These are phyloP conservation scores for Cytospora paraplurivora DNA, from an alignment of 2,329 filamentous ascomycete species.

Conservation along the genomic window DNA sequence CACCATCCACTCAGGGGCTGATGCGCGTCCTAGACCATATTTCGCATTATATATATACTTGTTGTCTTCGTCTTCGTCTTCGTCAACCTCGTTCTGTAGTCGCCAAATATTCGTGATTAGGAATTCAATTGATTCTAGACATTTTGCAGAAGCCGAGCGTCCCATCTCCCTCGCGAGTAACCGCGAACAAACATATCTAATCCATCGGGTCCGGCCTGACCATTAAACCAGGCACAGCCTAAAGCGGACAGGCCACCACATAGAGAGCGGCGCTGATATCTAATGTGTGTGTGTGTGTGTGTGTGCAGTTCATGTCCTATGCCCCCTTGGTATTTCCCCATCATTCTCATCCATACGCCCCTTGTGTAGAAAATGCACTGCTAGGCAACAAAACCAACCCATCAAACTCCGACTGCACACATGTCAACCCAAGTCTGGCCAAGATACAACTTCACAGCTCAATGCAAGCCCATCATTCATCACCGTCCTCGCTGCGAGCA, in stretches of 20 bases:
- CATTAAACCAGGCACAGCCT: neutral
- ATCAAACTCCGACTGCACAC: conserved; percentile 22
- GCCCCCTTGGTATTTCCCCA: conserved; percentile 29
- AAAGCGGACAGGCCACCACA: neutral
- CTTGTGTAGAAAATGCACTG: conserved; percentile 26
- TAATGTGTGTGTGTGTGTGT: conserved; percentile 3
- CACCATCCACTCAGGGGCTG: neutral
- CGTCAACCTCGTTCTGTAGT: neutral
- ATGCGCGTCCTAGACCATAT: neutral
- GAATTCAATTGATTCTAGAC: neutral
- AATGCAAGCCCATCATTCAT: conserved; percentile 18
- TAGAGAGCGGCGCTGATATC: conserved; percentile 9
- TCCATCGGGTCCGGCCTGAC: neutral
- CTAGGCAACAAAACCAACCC: conserved; percentile 8
- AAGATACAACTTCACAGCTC: neutral
- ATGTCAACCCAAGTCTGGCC: conserved; percentile 5
- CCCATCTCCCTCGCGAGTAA: neutral
- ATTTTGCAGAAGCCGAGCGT: neutral
- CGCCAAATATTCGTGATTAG: neutral
- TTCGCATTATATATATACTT: neutral
- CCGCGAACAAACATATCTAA: neutral
- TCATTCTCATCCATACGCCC: conserved; percentile 25
- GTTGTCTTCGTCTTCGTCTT: neutral
- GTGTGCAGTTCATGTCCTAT: conserved; percentile 7
- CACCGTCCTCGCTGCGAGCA: conserved; percentile 27